A percentile compares a stretch with the other conserved stretches of the same genome.
Conservation (phyloP, 106 monocot species). For the Acorus calamus region DNA sequence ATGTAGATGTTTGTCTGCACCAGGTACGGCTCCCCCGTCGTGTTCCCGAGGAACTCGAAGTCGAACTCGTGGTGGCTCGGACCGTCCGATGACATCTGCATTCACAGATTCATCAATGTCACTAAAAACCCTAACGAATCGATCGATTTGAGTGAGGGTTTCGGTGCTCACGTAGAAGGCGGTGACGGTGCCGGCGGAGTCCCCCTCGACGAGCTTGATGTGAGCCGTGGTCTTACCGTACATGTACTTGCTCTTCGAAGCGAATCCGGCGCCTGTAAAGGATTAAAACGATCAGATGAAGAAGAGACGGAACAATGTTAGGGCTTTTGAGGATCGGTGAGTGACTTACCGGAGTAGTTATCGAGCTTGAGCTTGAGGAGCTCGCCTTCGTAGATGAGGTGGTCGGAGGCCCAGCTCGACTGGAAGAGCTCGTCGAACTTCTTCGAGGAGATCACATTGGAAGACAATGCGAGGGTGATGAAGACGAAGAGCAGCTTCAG, state of each 20-base stretch:
- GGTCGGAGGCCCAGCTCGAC: slow-evolving; percentile 24
- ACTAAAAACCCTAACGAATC: neutral
- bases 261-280: slow-evolving; percentile 52
- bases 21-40: slow-evolving; percentile 68
- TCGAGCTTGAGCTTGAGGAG: slow-evolving; percentile 26
- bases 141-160: too few species aligned
- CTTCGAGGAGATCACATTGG: too few species aligned
- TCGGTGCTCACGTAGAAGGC: slow-evolving; percentile 52
- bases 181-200: slow-evolving; percentile 82
- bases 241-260: slow-evolving; percentile 59
- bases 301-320: too few species aligned
- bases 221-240: slow-evolving; percentile 56
- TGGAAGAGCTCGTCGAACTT: slow-evolving; percentile 18
- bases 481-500: too few species aligned
- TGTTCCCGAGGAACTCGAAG: slow-evolving; percentile 92
- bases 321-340: too few species aligned
- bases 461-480: too few species aligned
- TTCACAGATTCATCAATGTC: neutral
- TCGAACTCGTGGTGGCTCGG: slow-evolving; percentile 83
- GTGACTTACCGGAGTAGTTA: slow-evolving; percentile 12
- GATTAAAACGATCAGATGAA: too few species aligned
- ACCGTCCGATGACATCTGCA: slow-evolving; percentile 64
- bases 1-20: slow-evolving; percentile 88
- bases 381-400: slow-evolving; percentile 14
- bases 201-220: slow-evolving; percentile 62